Percentiles rank a stretch among this genome's conserved stretches.
phyloP scores from a whole-genome alignment of 2,329 filamentous ascomycete species.

The Arthrinium phaeospermum region DNA sequence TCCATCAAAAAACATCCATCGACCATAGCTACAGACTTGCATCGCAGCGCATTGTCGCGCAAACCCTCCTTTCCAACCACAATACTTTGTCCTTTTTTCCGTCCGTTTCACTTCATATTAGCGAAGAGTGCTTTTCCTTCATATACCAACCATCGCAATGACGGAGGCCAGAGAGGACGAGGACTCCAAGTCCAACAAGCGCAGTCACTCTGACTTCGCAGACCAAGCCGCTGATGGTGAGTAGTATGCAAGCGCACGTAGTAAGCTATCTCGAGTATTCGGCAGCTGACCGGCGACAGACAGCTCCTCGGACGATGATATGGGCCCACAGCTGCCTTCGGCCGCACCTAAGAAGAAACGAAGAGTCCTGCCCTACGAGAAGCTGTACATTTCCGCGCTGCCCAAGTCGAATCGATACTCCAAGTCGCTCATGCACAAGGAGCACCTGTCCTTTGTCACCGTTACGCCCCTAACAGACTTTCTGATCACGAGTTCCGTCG shows the following conservation, averaged over 20 bases:
- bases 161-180: slow-evolving; percentile 29
- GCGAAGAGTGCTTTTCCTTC: background rate
- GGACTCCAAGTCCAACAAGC: slow-evolving; percentile 34
- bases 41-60: slow-evolving; percentile 4
- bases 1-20: background rate
- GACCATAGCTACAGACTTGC: background rate
- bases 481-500: slow-evolving; percentile 88
- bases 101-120: background rate
- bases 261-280: background rate
- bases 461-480: slow-evolving; percentile 94
- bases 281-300: slow-evolving; percentile 43
- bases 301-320: slow-evolving; percentile 80
- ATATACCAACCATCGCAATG: slow-evolving; percentile 27
- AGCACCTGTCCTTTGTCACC: slow-evolving; percentile 86
- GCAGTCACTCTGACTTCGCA: slow-evolving; percentile 37
- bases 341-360: slow-evolving; percentile 86
- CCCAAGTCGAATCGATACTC: slow-evolving; percentile 84
- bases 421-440: slow-evolving; percentile 98
- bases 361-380: slow-evolving; percentile 89
- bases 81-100: too few relatives aligned
- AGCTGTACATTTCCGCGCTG: slow-evolving; percentile 89
- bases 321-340: slow-evolving; percentile 89
- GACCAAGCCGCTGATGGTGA: slow-evolving; percentile 31
- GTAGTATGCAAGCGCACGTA: slow-evolving; percentile 1
- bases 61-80: background rate